These are phyloP conservation scores for Liriodendron chinense DNA, from an alignment of 164 flowering plant genomes.

Conservation along the genomic window DNA sequence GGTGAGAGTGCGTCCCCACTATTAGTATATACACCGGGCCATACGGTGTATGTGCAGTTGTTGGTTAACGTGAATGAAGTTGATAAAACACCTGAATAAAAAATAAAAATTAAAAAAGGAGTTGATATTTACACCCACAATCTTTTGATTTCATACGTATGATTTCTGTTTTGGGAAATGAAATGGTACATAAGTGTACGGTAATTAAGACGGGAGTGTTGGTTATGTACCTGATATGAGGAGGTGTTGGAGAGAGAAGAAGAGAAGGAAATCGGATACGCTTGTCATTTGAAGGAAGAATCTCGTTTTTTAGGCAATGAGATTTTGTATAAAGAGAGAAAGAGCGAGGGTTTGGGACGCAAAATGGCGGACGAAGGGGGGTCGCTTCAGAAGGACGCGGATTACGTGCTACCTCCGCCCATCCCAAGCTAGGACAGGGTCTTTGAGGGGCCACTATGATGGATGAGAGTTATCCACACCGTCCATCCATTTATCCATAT, in stretches of 20 bases:
- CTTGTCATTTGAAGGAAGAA: background rate
- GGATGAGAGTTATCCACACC: too few species aligned
- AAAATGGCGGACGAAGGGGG: too few species aligned
- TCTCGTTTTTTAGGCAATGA: too few species aligned
- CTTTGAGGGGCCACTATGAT: too few species aligned
- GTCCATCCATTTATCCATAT: too few species aligned
- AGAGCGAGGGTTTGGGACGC: too few species aligned
- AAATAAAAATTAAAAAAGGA: background rate
- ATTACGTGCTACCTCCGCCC: too few species aligned
- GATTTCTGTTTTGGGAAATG: background rate
- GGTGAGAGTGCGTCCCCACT: conserved; percentile 50
- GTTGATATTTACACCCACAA: background rate
- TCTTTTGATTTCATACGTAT: too few species aligned
- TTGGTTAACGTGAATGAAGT: conserved; percentile 75
- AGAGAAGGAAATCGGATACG: background rate
- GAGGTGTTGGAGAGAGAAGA: background rate
- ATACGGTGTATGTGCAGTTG: conserved; percentile 74
- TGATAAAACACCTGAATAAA: conserved; percentile 35
- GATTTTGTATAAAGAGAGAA: too few species aligned
- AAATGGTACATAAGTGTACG: background rate
- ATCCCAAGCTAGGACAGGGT: too few species aligned
- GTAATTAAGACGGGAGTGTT: background rate
- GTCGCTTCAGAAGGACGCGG: too few species aligned
- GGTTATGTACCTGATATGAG: background rate
- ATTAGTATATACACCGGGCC: conserved; percentile 75